Evolutionary conservation across 176 grass and related monocot genomes (phyloP), one percentile per base, ranked within the genome.

Genomic region (Juncus inflexus): DNA sequence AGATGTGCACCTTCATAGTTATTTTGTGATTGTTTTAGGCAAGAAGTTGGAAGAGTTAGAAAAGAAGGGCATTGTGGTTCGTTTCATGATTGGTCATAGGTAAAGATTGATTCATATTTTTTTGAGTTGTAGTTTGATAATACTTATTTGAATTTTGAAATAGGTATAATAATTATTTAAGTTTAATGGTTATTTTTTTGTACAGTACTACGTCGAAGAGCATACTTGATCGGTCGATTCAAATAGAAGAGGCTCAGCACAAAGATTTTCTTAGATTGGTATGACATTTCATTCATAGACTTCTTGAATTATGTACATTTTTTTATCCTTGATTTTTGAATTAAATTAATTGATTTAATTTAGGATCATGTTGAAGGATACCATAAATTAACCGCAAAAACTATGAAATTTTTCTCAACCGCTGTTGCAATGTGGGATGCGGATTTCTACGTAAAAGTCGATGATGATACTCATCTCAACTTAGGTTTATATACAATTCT

Each of bases 71-170:
- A 67, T 91, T 6, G 80, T 87, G 67, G 76, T 91, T 3, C 84
- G 89, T 15, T 91, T 91, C 89, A 79, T 84, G 42, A 87, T 87
- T 63, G 88, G 88, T n/a, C 88, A 84, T 74, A 91, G 88, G 83
- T 81, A 74, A 45, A 62, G 74, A 35, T 69, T 52, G 50, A 28
- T 51, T 12, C 15, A 14, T 4, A 63, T 12, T 59, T 66, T 9
- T 56, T 66, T 35, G 15, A 58, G 9, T 66, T 16, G 3, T 12
- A 54, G 5, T 59, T 28, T 28, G 19, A 28, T 19, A 40, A 13
- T n/a, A 58, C 13, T 58, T 58, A 56, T 56, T 57, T 8, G 52
- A 69, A 12, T 9, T 9, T 7, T 70, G 8, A 58, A 12, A 43
- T 56, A 55, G n/a, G 57, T 11, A 57, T 57, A 3, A 37, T 12